Base-by-base conservation (phyloP, 2,329 filamentous ascomycete species). In the Hypoxylon sp. region DNA sequence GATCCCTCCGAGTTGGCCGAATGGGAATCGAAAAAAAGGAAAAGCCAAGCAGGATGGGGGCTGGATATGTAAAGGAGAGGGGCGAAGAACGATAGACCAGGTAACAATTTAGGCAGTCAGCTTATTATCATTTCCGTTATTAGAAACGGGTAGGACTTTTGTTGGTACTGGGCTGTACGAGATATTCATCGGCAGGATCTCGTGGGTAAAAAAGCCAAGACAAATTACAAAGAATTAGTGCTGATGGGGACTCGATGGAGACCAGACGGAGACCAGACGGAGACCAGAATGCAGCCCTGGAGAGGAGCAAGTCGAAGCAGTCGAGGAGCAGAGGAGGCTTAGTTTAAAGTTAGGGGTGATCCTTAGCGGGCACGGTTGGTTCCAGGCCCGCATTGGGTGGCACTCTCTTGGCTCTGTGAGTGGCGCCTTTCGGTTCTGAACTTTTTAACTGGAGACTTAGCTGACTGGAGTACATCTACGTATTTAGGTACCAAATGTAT, bases 141-240 rank as follows among this genome's bases (percentile, higher is more conserved):
- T 66, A 63, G 59, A 67, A 67, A 62, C 37, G 35, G 31, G 11
- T 64, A 65, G 55, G 65, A 65, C 65, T 61, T 68, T 48, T 57
- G 46, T 54, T 31, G 42, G 54, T 55, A 62, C 51, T 13, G 15
- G 19, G 21, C 35, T 44, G 42, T 29, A 47, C 32, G 17, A 21
- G 39, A 7, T 35, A 47, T 31, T 15, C 46, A 50, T 39, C 11
- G n/a, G 31, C 46, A 37, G 27, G 56, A 42, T 42, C 46, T 54
- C 54, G 51, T 56, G 47, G 56, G 44, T 61, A 65, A 42, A 54
- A 64, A 52, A 32, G 47, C 53, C 53, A 50, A 58, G 61, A 58
- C 46, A 58, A 53, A 58, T 58, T 64, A 58, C 47, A 53, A 64
- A 47, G 51, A 58, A 58, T 53, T 60, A 56, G 48, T 56, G 46